Evolutionary conservation across 2,329 filamentous ascomycete genomes (phyloP).

Genomic region (Trichoderma guizhouense): DNA sequence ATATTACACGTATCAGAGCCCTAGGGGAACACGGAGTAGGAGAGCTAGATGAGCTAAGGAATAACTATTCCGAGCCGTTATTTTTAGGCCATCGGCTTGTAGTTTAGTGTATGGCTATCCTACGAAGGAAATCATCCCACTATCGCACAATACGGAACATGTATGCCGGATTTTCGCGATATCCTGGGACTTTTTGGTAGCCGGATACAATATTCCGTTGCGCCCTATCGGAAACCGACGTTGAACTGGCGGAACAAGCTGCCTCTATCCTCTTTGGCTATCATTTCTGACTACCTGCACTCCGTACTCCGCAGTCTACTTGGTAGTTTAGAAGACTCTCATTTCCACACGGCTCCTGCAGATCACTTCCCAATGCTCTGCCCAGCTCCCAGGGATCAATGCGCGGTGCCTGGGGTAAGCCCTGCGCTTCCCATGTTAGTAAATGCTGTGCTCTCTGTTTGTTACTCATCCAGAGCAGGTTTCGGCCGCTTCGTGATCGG

Average conservation of each 20-base stretch:
- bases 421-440: neutral
- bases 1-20: neutral
- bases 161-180: neutral
- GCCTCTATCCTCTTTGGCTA: neutral
- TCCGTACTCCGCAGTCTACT: neutral
- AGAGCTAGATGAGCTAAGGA: neutral
- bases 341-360: neutral
- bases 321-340: neutral
- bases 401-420: neutral
- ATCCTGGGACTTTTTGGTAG: neutral
- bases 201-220: neutral
- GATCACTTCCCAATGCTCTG: neutral
- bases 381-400: neutral
- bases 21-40: neutral
- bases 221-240: neutral
- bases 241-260: neutral
- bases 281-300: neutral
- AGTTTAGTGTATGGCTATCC: neutral
- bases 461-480: neutral
- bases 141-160: neutral
- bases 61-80: neutral
- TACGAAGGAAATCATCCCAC: neutral
- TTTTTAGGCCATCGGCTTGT: neutral
- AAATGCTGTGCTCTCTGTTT: neutral
- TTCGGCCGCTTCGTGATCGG: neutral